Conservation (phyloP, 768 basidiomycete species). For the Hygrophorus pudorinus region DNA sequence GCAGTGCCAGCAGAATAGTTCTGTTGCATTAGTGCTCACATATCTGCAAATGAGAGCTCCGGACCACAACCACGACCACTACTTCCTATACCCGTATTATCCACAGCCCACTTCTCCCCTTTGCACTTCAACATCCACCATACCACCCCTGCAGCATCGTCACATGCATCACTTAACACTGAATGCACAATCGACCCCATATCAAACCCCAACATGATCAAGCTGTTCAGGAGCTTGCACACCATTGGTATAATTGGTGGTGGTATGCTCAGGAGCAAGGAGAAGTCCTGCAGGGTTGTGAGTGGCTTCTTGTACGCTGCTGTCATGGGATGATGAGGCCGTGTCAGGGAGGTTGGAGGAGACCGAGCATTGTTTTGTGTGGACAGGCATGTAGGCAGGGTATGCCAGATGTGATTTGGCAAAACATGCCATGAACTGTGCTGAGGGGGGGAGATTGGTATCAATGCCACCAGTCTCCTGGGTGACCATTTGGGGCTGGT, state of each 20-base stretch:
- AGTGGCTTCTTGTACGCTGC: constrained; percentile 39
- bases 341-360: too few species aligned
- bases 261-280: constrained; percentile 49
- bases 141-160: constrained; percentile 76
- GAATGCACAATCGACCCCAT: constrained; percentile 88
- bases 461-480: constrained; percentile 25
- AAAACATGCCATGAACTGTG: constrained; percentile 12
- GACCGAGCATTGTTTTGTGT: too few species aligned
- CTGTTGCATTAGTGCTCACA: constrained; percentile 23
- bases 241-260: constrained; percentile 74
- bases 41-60: too few species aligned
- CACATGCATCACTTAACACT: too few species aligned
- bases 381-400: constrained; percentile 80
- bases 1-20: too few species aligned
- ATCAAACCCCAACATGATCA: constrained; percentile 79
- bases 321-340: constrained; percentile 49
- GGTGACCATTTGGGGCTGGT: constrained; percentile 23
- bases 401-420: constrained; percentile 48
- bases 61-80: too few species aligned
- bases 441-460: constrained; percentile 7
- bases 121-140: constrained; percentile 97
- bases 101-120: constrained; percentile 46
- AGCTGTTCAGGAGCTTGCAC: constrained; percentile 63
- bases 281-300: constrained; percentile 40
- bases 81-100: too few species aligned